Base-by-base conservation (phyloP, 2,329 filamentous ascomycete genomes). In the Penicillium sp. region DNA sequence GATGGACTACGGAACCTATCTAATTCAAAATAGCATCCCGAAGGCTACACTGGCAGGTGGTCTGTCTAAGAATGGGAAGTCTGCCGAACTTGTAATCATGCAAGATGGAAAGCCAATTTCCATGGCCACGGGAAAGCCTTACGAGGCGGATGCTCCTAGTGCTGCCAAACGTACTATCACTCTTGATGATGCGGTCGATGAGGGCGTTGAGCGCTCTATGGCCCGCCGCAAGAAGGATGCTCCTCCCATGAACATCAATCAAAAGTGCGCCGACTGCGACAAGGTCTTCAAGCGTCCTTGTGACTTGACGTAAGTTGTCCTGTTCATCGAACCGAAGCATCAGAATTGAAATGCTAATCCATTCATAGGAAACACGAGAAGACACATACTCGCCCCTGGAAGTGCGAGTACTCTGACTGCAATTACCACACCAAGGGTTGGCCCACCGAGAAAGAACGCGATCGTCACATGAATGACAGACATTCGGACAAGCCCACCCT, bases 281-380 rank as follows among this genome's bases (percentile, higher is more conserved):
- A 97, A 96, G 78, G 86, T 93, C 75, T 97, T 97, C 81, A 96
- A 94, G 78, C 88, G 94, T 61, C 91, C 91, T n/a, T 97, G 94
- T 76, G 94, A 99, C 74, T 81, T 97, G 58, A 97, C 92, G 72
- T 77, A 63, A 66, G 74, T 70, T 49, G 12, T 27, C 33, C 39
- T 21, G 10, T 23, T 21, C 15, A 19, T 50, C 39, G 25, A n/a
- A 38, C 7, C 12, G 7, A n/a, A 33, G 8, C 13, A 4, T 35
- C 8, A 19, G 17, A 27, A 19, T n/a, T 5, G 10, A 12, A 33
- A 38, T 56, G 41, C 52, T 68, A 59, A 66, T 50, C 13, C 33
- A 6, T 39, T n/a, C 3, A 36, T 41, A 77, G 75, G 65, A 97
- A 97, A 82, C 94, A 99, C 77, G 90, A 96, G 79, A 99, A 97